Percentiles rank a stretch among this genome's conserved stretches.
These are phyloP conservation scores for Aureobasidium sp. DNA, from an alignment of 2,329 filamentous ascomycete genomes.

Conservation along the genomic window DNA sequence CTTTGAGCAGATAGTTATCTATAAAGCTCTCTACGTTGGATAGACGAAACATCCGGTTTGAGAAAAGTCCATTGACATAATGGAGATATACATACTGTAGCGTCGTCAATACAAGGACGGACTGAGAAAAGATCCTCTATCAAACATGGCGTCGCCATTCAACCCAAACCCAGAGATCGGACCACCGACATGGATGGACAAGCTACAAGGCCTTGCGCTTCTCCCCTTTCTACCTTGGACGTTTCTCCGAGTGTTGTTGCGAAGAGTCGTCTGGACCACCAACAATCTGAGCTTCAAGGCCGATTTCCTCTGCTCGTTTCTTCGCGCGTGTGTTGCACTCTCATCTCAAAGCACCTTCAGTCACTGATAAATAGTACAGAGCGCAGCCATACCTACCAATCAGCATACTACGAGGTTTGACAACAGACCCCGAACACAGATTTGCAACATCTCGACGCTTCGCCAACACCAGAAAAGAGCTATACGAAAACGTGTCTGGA, in stretches of 20 bases:
- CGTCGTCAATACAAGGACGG: no score
- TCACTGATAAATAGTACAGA: not conserved
- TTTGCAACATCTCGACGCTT: not conserved
- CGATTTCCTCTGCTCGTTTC: not conserved
- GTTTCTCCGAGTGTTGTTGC: not conserved
- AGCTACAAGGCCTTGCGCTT: not conserved
- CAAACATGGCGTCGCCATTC: not conserved
- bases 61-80: not conserved
- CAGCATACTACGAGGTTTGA: not conserved
- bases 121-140: not conserved
- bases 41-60: not conserved
- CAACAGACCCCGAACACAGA: not conserved
- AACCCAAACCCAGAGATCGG: not conserved
- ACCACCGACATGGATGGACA: not conserved
- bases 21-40: not conserved
- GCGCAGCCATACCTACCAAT: not conserved
- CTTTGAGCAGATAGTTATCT: not conserved
- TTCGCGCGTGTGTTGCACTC: not conserved
- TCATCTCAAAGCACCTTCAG: not conserved
- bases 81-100: not conserved
- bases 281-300: not conserved
- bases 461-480: not conserved
- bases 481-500: not conserved
- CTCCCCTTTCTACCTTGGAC: not conserved
- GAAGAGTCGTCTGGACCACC: not conserved